phyloP scores from a whole-genome alignment of 176 grass and related monocot genomes.

The Carex parvula region DNA sequence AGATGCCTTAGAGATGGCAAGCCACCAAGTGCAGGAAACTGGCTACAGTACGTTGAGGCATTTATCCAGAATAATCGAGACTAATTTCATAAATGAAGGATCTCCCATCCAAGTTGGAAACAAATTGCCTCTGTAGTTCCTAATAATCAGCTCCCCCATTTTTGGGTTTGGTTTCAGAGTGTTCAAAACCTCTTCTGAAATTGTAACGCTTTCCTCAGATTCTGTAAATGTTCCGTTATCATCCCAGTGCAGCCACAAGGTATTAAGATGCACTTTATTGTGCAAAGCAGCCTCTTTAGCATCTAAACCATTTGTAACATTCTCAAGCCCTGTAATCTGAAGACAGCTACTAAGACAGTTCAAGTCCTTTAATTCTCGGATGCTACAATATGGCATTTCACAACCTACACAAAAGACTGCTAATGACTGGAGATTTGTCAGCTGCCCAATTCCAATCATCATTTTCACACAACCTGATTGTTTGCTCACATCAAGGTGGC shows the following conservation, averaged over 20 bases:
- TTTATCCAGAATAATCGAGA: conserved; percentile 16
- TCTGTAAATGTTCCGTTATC: no score
- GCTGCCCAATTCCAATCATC: conserved; percentile 22
- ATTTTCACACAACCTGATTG: conserved; percentile 12
- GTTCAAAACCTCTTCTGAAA: no score
- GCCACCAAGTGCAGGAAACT: conserved; percentile 19
- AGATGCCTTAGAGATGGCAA: conserved; percentile 27
- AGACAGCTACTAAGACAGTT: not conserved
- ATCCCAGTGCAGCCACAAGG: no score
- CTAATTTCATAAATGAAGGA: conserved; percentile 20
- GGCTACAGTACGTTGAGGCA: conserved; percentile 31
- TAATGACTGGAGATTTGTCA: conserved; percentile 26
- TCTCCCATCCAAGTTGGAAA: conserved; percentile 32
- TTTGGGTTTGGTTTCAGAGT: no score
- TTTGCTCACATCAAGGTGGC: not conserved
- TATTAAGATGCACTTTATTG: no score
- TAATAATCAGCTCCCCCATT: conserved; percentile 20
- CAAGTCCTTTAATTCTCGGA: not conserved
- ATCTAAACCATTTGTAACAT: not conserved
- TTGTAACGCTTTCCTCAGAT: no score
- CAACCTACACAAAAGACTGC: conserved; percentile 6
- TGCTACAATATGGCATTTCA: not conserved
- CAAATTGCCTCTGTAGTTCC: conserved; percentile 21
- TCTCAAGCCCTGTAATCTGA: not conserved
- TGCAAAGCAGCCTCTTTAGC: not conserved